phyloP scores from a whole-genome alignment of 2,329 filamentous ascomycete species.

The Ophiostoma quercus region DNA sequence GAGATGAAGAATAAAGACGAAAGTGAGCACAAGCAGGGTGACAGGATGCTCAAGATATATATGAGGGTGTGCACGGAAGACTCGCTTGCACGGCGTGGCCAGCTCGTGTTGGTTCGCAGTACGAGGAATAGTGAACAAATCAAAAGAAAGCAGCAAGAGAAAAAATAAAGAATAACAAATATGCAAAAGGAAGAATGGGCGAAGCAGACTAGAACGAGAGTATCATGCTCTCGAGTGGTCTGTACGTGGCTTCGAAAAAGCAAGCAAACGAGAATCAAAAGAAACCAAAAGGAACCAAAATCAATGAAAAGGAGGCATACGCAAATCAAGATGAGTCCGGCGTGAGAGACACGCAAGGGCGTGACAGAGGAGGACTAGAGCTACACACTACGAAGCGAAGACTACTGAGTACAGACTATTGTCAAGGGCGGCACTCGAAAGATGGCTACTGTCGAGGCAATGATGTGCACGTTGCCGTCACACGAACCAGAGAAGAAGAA shows the following conservation, averaged over 20 bases:
- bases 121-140: no score
- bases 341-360: constrained; percentile 6
- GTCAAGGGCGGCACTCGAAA: not conserved
- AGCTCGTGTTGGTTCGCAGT: not conserved
- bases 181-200: constrained; percentile 9
- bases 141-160: not conserved
- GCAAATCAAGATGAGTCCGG: not conserved
- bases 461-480: constrained; percentile 2
- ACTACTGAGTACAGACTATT: no score
- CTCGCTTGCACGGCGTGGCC: not conserved
- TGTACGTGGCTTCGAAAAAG: not conserved
- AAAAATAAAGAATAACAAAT: not conserved
- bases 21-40: not conserved
- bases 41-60: constrained; percentile 8
- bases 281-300: not conserved
- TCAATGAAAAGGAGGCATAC: not conserved
- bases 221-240: not conserved
- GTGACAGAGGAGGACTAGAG: not conserved
- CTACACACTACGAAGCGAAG: not conserved
- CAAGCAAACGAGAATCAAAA: not conserved
- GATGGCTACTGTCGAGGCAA: constrained; percentile 6
- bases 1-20: not conserved
- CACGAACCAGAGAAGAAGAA: not conserved
- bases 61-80: constrained; percentile 11
- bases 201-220: not conserved